Percentiles rank a stretch among this genome's conserved stretches.
These are phyloP conservation scores for Rheum nobile DNA, from an alignment of 148 eudicot genomes.

Conservation along the genomic window DNA sequence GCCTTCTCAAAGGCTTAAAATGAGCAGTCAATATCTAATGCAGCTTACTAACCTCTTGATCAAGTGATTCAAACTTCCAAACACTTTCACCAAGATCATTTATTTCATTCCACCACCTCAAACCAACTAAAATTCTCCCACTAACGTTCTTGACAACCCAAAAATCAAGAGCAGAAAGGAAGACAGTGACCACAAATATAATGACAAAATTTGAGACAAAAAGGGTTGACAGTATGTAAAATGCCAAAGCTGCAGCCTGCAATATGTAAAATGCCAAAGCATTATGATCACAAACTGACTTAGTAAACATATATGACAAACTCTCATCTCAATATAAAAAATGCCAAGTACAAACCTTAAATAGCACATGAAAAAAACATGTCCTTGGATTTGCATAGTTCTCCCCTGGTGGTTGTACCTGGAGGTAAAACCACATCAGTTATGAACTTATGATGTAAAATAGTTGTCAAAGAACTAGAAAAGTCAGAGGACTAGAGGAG, in stretches of 20 bases:
- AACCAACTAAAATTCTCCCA: constrained; percentile 92
- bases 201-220: constrained; percentile 78
- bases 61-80: constrained; percentile 98
- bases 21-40: background rate
- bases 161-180: constrained; percentile 86
- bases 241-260: constrained; percentile 91
- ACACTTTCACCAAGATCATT: constrained; percentile 82
- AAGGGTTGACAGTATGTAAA: constrained; percentile 85
- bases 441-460: background rate
- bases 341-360: constrained; percentile 43
- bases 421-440: background rate
- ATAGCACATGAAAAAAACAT: constrained; percentile 88
- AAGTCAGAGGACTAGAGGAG: background rate
- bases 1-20: background rate
- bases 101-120: constrained; percentile 99
- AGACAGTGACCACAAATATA: constrained; percentile 86
- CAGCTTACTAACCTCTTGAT: constrained; percentile 69
- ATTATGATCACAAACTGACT: background rate
- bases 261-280: background rate
- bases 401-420: constrained; percentile 52
- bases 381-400: constrained; percentile 79
- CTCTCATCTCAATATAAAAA: background rate
- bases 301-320: background rate
- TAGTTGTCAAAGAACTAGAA: background rate
- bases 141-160: constrained; percentile 99